Evolutionary conservation across 805 yeast species (phyloP).

Genomic region (Starmerella floris): DNA sequence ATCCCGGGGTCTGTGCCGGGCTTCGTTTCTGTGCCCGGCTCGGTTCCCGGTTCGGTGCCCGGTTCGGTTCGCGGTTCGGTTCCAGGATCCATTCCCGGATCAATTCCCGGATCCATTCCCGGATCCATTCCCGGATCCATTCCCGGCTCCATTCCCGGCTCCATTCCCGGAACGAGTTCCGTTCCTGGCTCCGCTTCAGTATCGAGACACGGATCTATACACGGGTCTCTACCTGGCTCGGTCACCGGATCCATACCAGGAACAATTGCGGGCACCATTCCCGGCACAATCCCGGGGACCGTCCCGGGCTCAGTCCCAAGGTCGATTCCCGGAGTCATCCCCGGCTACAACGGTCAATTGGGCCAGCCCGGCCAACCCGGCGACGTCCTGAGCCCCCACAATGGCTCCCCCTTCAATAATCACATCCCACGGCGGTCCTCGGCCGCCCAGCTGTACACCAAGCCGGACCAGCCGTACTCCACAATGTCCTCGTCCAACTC

Average conservation of each 20-base stretch:
- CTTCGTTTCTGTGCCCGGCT: slow-evolving; percentile 2
- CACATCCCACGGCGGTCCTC: background rate
- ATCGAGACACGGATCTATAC: slow-evolving; percentile 4
- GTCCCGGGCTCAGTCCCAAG: slow-evolving; percentile 1
- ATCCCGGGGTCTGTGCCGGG: slow-evolving; percentile 7
- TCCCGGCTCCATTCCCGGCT: slow-evolving; percentile 11
- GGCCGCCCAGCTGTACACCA: background rate
- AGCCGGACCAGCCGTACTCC: slow-evolving; percentile 1
- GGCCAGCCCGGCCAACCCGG: background rate
- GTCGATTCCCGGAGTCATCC: background rate
- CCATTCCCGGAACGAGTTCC: slow-evolving; percentile 7
- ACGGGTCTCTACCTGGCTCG: slow-evolving; percentile 8
- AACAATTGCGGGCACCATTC: slow-evolving; percentile 1
- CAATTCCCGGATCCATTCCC: slow-evolving; percentile 5
- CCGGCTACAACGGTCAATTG: background rate
- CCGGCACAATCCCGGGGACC: background rate
- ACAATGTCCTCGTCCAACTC: slow-evolving; percentile 6
- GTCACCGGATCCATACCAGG: slow-evolving; percentile 8
- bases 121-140: slow-evolving; percentile 7
- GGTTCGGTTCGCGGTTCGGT: background rate
- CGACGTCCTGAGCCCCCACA: background rate
- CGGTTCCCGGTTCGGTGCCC: slow-evolving; percentile 1
- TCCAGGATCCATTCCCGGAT: slow-evolving; percentile 3
- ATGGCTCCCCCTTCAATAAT: background rate
- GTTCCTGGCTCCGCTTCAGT: slow-evolving; percentile 5